These are phyloP conservation scores for Apocynum venetum DNA, from an alignment of 257 asterid species.

Conservation along the genomic window DNA sequence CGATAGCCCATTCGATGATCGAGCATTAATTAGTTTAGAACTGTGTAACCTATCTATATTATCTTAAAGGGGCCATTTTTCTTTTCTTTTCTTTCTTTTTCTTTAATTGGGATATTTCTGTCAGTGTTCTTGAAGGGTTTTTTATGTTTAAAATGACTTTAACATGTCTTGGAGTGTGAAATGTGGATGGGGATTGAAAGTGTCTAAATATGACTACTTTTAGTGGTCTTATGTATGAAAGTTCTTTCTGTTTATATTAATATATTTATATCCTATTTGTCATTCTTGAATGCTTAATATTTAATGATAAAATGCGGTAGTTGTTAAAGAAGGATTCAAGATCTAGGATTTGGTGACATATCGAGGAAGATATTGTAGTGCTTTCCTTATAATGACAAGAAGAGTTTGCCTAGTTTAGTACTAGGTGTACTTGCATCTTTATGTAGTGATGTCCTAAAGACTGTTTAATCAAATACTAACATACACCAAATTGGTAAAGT, in stretches of 20 bases:
- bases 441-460: not conserved
- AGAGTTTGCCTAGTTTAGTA: not conserved
- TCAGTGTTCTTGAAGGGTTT: not conserved
- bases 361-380: constrained; percentile 35
- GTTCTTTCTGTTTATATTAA: not conserved
- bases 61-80: not conserved
- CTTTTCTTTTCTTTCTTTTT: not conserved
- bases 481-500: too few species aligned
- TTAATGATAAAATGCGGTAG: not conserved
- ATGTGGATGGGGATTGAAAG: constrained; percentile 33
- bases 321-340: constrained; percentile 24
- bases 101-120: not conserved
- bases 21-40: not conserved
- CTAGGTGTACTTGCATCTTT: not conserved
- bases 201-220: constrained; percentile 28
- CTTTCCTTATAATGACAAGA: not conserved
- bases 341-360: constrained; percentile 31
- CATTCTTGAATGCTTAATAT: not conserved
- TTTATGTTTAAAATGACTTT: constrained; percentile 8
- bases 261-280: too few species aligned
- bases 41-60: not conserved
- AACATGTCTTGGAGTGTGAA: constrained; percentile 20
- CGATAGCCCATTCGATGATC: not conserved
- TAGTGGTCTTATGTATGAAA: not conserved
- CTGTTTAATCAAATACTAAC: not conserved